These are phyloP conservation scores for Kwoniella bestiolae DNA, from an alignment of 768 basidiomycete genomes.

Conservation along the genomic window DNA sequence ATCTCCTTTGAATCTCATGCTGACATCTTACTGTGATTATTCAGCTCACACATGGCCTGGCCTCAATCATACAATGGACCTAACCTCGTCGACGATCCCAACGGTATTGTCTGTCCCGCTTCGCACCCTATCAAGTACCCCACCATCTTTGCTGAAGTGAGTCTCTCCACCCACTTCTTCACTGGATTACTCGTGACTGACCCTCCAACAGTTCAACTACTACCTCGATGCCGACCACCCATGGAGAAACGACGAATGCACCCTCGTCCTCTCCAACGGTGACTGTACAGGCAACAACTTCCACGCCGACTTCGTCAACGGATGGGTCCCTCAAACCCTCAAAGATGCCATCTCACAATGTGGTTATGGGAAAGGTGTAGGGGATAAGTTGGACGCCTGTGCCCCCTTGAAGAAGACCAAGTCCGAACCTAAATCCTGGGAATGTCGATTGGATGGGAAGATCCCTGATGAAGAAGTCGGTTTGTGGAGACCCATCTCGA, in stretches of 20 bases:
- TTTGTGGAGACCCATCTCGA: constrained; percentile 31
- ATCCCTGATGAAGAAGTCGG: constrained; percentile 52
- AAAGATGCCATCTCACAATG: constrained; percentile 37
- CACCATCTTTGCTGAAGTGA: constrained; percentile 46
- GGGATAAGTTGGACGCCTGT: constrained; percentile 33
- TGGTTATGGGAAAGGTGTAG: constrained; percentile 33
- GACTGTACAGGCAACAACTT: constrained; percentile 40
- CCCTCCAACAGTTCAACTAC: constrained; percentile 30
- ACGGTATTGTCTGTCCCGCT: constrained; percentile 39
- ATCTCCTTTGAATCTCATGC: too few species aligned
- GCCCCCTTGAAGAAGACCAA: constrained; percentile 31
- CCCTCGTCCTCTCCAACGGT: constrained; percentile 45
- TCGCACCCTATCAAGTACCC: constrained; percentile 43
- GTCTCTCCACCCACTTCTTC: neutral
- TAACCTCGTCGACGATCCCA: constrained; percentile 22
- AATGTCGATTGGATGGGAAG: constrained; percentile 39
- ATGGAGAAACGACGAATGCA: constrained; percentile 44
- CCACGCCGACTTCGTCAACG: constrained; percentile 49
- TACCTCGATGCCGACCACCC: constrained; percentile 34
- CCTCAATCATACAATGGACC: constrained; percentile 30
- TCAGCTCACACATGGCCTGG: constrained; percentile 52
- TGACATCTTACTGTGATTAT: constrained; percentile 1
- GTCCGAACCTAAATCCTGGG: constrained; percentile 12
- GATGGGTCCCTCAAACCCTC: constrained; percentile 37
- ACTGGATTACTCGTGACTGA: neutral